Conservation (phyloP, 2,329 filamentous ascomycete genomes). For the Penicillium sp. region DNA sequence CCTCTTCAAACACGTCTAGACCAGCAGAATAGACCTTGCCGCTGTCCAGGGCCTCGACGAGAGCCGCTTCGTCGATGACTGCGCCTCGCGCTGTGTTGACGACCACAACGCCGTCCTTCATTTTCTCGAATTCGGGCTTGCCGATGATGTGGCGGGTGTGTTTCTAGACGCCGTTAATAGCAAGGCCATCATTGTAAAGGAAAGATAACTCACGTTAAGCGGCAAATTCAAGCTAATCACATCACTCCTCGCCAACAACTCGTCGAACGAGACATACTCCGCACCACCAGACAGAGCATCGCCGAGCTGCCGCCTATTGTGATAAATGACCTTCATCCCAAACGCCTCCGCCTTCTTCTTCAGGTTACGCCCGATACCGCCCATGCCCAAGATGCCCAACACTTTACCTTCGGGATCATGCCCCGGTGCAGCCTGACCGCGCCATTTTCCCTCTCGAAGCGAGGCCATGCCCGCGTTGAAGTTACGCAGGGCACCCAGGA, state of each 20-base stretch:
- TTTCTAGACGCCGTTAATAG: slow-evolving; percentile 34
- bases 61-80: slow-evolving; percentile 74
- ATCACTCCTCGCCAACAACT: slow-evolving; percentile 65
- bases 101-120: slow-evolving; percentile 74
- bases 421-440: slow-evolving; percentile 55
- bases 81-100: slow-evolving; percentile 81
- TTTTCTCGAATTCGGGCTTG: slow-evolving; percentile 64
- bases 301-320: slow-evolving; percentile 63
- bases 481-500: slow-evolving; percentile 73
- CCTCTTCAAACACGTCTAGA: slow-evolving; percentile 78
- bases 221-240: slow-evolving; percentile 78
- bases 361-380: slow-evolving; percentile 75
- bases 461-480: slow-evolving; percentile 64
- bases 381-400: slow-evolving; percentile 80
- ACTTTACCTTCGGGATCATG: slow-evolving; percentile 76
- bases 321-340: slow-evolving; percentile 70
- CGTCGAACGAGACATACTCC: slow-evolving; percentile 62
- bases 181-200: not conserved
- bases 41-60: slow-evolving; percentile 67
- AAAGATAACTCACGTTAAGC: slow-evolving; percentile 64
- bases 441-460: slow-evolving; percentile 65
- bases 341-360: slow-evolving; percentile 71
- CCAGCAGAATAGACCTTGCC: slow-evolving; percentile 69
- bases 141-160: slow-evolving; percentile 74
- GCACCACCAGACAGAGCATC: slow-evolving; percentile 46